Base-by-base conservation (phyloP, 495 filamentous ascomycete genomes). In the Neurospora sp. region DNA sequence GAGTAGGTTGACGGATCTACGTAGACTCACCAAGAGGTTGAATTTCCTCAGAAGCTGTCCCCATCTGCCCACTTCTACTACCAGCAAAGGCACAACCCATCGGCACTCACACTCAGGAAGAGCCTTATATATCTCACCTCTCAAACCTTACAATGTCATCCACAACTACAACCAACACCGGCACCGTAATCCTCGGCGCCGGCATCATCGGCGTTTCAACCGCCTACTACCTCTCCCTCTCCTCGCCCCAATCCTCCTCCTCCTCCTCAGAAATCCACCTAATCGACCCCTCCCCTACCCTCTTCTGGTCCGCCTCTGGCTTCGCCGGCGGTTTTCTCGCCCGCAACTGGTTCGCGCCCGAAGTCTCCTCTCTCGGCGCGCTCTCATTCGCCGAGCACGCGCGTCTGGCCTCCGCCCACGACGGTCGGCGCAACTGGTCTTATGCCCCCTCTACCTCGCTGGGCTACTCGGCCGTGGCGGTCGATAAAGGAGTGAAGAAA, bases 181-280 rank as follows among this genome's bases (percentile, higher is more conserved):
- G 48, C 44, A 94, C 89, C 22, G 87, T 94, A 39, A 94, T 95
- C 72, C 80, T 96, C 68, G 93, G 93, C 69, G 87, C 88, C 69
- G 92, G 93, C 70, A 94, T 96, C 80, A 93, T 96, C 46, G 91
- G 91, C 73, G 79, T 88, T 68, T 91, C 91, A n/a, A 92, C 90
- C 35, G 93, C 92, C 12, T 94, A 91, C 80, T 93, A 93, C 77
- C 86, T 93, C 61, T 88, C 88, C 27, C 80, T 88, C 41, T 83
- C 85, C 39, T 85, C 86, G 20, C 80, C 83, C 20, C 80, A 85
- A 5, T 81, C 85, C 12, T 83, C 83, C 48, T 83, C 85, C n/a
- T 79, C 82, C 20, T 79, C 85, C 14, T 80, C 85, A 14, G 82
- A 83, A 53, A 90, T 94, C 73, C 89, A 93, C 76, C 86, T 94